phyloP scores from a whole-genome alignment of 345 rosid genomes.

The Pseudoturritis turrita region DNA sequence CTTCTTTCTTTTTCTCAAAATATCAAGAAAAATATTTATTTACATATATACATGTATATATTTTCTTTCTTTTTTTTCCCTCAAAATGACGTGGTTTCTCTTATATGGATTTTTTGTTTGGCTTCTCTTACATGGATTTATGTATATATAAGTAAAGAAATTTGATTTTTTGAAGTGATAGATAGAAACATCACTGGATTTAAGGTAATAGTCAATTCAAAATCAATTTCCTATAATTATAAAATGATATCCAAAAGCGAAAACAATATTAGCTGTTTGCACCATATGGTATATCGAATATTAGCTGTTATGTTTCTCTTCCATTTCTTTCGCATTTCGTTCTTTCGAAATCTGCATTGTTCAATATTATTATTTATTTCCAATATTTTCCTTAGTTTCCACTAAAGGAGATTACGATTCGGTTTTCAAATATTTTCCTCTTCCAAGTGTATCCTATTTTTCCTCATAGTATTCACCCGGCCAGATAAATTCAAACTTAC shows the following conservation, averaged over 20 bases:
- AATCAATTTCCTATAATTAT: not conserved
- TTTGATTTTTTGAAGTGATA: not conserved
- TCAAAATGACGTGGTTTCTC: not conserved
- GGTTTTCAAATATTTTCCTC: not conserved
- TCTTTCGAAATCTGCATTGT: not conserved
- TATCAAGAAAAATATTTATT: not conserved
- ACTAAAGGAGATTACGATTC: not conserved
- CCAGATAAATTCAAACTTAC: not conserved
- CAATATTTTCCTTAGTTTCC: not conserved
- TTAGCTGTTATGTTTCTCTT: slow-evolving; percentile 23
- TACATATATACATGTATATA: not conserved
- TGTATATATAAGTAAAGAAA: not conserved
- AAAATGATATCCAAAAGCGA: not conserved
- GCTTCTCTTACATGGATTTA: not conserved
- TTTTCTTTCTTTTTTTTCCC: not conserved
- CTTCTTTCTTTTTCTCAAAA: not conserved
- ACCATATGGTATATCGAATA: slow-evolving; percentile 15
- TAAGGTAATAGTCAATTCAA: not conserved
- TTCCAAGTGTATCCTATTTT: slow-evolving; percentile 4
- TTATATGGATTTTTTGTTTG: not conserved
- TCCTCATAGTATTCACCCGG: not conserved
- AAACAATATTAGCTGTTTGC: slow-evolving; percentile 21
- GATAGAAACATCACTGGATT: not conserved
- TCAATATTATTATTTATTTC: not conserved
- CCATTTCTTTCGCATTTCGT: not conserved